phyloP scores from a whole-genome alignment of 352 stramenopile species.

The Phytophthora uliginosa region DNA sequence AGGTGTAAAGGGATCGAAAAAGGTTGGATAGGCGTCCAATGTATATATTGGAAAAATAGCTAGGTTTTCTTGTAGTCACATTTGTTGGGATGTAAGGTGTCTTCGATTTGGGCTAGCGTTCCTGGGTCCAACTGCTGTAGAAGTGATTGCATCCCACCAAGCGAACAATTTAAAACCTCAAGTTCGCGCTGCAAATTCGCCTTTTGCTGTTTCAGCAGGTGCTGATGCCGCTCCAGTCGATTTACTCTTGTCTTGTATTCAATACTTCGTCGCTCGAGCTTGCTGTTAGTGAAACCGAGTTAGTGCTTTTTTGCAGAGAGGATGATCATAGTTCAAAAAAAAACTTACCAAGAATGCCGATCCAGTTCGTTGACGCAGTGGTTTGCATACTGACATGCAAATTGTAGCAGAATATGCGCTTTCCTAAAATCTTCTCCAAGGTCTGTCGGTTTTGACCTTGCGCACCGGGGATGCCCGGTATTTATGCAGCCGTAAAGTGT shows the following conservation, averaged over 20 bases:
- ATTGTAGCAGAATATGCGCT: constrained; percentile 55
- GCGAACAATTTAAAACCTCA: constrained; percentile 39
- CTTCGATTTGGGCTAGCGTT: constrained; percentile 21
- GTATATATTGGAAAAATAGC: constrained; percentile 27
- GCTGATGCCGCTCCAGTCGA: constrained; percentile 17
- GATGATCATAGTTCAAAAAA: not conserved
- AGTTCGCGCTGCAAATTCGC: constrained; percentile 45
- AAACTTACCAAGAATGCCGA: constrained; percentile 40
- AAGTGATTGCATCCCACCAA: constrained; percentile 54
- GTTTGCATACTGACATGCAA: constrained; percentile 74
- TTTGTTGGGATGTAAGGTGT: not conserved
- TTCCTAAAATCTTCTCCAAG: constrained; percentile 20
- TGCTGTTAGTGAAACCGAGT: constrained; percentile 9
- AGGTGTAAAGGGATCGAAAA: constrained; percentile 30
- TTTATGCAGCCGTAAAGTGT: constrained; percentile 38
- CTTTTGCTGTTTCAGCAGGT: constrained; percentile 30
- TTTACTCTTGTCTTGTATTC: constrained; percentile 18
- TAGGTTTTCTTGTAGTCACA: not conserved
- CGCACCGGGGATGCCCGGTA: not conserved
- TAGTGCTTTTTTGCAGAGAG: not conserved
- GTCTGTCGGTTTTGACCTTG: not conserved
- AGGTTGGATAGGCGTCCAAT: constrained; percentile 30
- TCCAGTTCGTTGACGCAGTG: constrained; percentile 53
- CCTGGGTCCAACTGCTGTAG: constrained; percentile 51
- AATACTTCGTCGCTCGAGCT: constrained; percentile 14